phyloP scores from a whole-genome alignment of 176 grass and related monocot genomes.

The Neostapfia colusana region DNA sequence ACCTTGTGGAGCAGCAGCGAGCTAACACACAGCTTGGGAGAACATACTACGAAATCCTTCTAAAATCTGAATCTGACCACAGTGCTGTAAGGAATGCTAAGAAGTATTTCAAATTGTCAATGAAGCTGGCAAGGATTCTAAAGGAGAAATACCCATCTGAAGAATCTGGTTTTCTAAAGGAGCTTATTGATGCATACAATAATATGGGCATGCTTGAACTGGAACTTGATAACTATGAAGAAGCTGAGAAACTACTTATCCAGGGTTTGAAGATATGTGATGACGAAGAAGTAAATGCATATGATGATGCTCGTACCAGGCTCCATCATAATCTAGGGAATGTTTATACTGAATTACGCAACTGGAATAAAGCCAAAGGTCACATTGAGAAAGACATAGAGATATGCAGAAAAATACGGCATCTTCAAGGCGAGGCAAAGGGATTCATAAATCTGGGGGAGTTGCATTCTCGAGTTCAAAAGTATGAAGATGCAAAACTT shows the following conservation, averaged over 20 bases:
- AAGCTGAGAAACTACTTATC: conserved; percentile 72
- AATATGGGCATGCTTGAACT: conserved; percentile 94
- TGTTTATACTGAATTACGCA: conserved; percentile 73
- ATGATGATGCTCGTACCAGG: conserved; percentile 78
- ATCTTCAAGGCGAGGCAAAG: conserved; percentile 90
- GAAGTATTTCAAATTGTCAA: conserved; percentile 78
- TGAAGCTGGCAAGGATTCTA: conserved; percentile 61
- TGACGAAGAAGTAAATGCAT: conserved; percentile 80
- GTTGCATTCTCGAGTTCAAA: conserved; percentile 56
- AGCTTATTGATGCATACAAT: conserved; percentile 91
- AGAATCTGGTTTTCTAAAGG: conserved; percentile 62
- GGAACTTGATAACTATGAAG: conserved; percentile 79
- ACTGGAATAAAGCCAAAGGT: conserved; percentile 58
- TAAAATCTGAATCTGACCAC: conserved; percentile 70
- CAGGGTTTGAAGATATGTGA: conserved; percentile 82
- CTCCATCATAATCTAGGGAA: conserved; percentile 94
- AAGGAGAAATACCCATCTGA: conserved; percentile 48
- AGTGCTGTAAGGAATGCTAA: conserved; percentile 78
- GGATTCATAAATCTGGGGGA: conserved; percentile 89
- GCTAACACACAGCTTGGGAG: conserved; percentile 85
- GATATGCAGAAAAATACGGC: conserved; percentile 76
- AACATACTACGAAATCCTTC: conserved; percentile 85
- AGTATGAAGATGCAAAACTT: conserved; percentile 63
- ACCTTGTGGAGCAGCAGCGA: conserved; percentile 91
- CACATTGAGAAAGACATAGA: conserved; percentile 83